Evolutionary conservation across 129 eudicot species (phyloP), one percentile per base, ranked within the genome.

Genomic region (Artemisia tridentata): DNA sequence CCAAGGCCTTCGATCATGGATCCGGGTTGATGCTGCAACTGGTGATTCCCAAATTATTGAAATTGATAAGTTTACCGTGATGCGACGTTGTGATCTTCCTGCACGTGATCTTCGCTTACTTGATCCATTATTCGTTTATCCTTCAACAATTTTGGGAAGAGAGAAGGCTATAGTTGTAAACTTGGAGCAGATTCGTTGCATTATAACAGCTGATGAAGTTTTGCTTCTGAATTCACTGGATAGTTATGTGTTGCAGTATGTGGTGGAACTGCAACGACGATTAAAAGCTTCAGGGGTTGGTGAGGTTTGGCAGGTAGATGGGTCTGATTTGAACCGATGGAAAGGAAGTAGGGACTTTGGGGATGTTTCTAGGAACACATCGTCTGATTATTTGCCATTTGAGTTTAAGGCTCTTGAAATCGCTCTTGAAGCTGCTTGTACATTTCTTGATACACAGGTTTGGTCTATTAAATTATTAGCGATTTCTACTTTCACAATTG

Each of bases 121-220:
- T 43, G 98, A 92, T 80, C 98, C 98, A 0, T 76, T 92, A 16
- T 92, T 92, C 61, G 96, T 87, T 43, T 92, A 89, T 46, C 95
- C 98, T 3, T 88, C 98, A 10, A 88, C 98, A 3, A 91, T 91
- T 74, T 86, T 91, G 58, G 98, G 96, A 10, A 87, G 98, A 79
- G 98, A 92, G 90, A 92, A 92, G 82, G 98, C 96, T 10, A 89
- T 92, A 54, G 96, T 92, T 66, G 90, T 92, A 4, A 92, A 89
- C 61, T 81, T 92, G 79, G 98, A 92, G 92, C 98, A 92, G 83
- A 92, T 92, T 63, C 87, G 98, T 25, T 92, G 98, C 67, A 87
- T 92, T 52, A 92, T 92, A 58, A 92, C 96, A 1, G 98, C 98
- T 2, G 98, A 92, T 71, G 98, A 92, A 83, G 98, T 89, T 61